Evolutionary conservation across 257 asterid species (phyloP).

Genomic region (Capsicum chinense): DNA sequence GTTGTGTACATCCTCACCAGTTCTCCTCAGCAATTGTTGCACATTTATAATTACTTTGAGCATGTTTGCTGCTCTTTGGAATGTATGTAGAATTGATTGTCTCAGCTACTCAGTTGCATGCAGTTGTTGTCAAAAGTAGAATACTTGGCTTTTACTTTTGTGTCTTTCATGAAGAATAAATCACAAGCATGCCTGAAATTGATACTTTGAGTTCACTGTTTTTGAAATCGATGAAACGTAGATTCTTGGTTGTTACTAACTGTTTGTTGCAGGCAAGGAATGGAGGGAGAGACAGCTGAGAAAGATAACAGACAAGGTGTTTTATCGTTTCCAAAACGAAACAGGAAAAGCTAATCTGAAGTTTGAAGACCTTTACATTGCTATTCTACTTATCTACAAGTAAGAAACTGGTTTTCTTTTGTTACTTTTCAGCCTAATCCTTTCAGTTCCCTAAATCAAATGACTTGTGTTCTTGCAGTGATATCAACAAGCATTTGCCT

Average conservation of each 20-base stretch:
- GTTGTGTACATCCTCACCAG: background rate
- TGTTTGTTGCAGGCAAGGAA: slow-evolving; percentile 60
- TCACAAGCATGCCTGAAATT: background rate
- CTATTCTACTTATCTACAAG: slow-evolving; percentile 88
- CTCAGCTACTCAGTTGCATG: background rate
- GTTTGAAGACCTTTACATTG: slow-evolving; percentile 88
- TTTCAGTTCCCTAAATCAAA: background rate
- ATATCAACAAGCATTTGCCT: slow-evolving; percentile 85
- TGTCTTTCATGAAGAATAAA: background rate
- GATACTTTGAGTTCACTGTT: background rate
- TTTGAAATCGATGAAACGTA: background rate
- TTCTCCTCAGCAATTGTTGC: background rate
- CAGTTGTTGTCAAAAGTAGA: background rate
- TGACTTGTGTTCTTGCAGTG: slow-evolving; percentile 51
- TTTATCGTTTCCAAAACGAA: slow-evolving; percentile 63
- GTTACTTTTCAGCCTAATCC: background rate
- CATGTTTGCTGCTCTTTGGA: no score
- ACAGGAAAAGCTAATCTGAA: slow-evolving; percentile 57
- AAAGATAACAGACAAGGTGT: slow-evolving; percentile 62
- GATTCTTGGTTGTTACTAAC: background rate
- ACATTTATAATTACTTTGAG: background rate
- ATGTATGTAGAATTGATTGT: no score
- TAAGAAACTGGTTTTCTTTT: slow-evolving; percentile 36
- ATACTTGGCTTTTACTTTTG: background rate
- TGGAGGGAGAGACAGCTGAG: slow-evolving; percentile 78